Conservation (phyloP, 305 asterid species). For the Fraxinus nigra region DNA sequence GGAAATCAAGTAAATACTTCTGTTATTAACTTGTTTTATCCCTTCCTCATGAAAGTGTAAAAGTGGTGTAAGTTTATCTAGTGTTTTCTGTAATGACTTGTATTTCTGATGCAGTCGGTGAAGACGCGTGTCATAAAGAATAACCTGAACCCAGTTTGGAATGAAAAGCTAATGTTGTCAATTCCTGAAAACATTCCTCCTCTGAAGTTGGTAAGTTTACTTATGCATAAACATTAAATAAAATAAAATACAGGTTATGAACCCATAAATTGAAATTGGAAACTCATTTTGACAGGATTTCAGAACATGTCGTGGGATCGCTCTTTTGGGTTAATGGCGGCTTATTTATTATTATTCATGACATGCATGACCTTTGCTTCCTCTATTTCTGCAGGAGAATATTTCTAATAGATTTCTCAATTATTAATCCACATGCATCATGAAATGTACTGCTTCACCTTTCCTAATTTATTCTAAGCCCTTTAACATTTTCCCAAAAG, state of each 20-base stretch:
- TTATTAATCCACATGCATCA: neutral
- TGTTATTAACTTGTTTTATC: neutral
- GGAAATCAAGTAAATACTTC: constrained; percentile 61
- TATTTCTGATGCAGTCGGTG: constrained; percentile 56
- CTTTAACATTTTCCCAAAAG: neutral
- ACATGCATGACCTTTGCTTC: neutral
- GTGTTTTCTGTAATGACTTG: constrained; percentile 12
- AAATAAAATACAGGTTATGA: neutral
- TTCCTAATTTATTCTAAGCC: neutral
- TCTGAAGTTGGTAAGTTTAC: constrained; percentile 60
- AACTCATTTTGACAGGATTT: neutral
- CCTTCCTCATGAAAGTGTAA: neutral
- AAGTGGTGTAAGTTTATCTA: neutral
- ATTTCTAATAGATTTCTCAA: neutral
- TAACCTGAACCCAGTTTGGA: constrained; percentile 95
- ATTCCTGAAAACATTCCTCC: constrained; percentile 88
- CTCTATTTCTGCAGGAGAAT: neutral
- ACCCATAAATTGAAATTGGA: neutral
- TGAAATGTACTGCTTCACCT: neutral
- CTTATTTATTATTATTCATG: neutral
- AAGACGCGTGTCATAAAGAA: constrained; percentile 89
- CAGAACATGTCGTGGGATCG: neutral
- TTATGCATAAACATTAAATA: neutral
- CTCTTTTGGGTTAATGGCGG: neutral
- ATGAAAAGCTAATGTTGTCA: constrained; percentile 86